A percentile compares a stretch with the other conserved stretches of the same genome.
Conservation (phyloP, 108 stramenopile species). For the Discostella stelligeroides region DNA sequence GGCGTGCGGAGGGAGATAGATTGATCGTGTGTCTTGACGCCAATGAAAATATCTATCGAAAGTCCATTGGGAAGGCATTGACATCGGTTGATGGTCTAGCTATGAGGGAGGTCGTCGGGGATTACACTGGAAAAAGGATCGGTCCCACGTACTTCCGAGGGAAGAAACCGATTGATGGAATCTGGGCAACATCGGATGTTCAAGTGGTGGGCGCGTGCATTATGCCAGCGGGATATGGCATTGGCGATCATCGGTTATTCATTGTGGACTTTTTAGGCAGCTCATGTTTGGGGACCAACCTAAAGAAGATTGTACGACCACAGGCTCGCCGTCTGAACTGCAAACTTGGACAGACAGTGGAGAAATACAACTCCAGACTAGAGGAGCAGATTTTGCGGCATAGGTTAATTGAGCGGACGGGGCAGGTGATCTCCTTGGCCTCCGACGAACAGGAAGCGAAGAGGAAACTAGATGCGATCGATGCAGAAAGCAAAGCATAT, state of each 20-base stretch:
- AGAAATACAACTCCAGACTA: constrained; percentile 13
- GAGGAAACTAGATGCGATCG: background rate
- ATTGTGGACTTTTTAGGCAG: background rate
- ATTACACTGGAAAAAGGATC: background rate
- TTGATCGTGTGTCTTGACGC: too few species aligned
- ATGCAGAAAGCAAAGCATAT: background rate
- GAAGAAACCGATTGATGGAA: too few species aligned
- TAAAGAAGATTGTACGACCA: background rate
- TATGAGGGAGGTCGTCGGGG: too few species aligned
- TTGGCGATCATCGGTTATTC: constrained; percentile 1
- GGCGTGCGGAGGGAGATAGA: background rate
- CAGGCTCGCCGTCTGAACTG: constrained; percentile 5
- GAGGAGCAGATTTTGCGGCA: constrained; percentile 14
- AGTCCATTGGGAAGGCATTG: background rate
- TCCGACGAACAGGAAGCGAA: background rate
- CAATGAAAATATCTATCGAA: constrained; percentile 1
- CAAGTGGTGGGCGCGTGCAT: background rate
- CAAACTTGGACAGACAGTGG: background rate
- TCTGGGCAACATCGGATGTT: background rate
- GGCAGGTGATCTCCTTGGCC: background rate
- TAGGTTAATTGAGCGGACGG: constrained; percentile 1
- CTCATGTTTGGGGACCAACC: background rate
- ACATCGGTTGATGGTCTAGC: background rate
- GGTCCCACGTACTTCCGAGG: constrained; percentile 7
- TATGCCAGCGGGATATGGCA: too few species aligned